Base-by-base conservation (phyloP, 805 yeast species). In the Suhomyces xylopsoci region DNA sequence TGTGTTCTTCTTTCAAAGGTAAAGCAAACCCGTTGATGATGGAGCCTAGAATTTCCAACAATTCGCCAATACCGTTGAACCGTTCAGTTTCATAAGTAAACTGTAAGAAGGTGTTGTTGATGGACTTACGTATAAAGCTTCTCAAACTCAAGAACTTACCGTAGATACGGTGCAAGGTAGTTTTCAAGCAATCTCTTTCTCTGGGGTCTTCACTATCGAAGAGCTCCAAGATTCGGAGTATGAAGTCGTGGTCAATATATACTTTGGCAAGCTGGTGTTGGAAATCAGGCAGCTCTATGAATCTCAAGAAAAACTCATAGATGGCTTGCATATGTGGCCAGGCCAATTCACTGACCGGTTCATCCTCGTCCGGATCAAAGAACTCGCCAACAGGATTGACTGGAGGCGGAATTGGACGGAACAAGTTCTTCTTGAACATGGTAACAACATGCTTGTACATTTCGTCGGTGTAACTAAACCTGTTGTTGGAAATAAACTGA, bases 281-380 rank as follows among this genome's bases (percentile, higher is more conserved):
- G 70, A 94, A 93, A 71, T 92, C 97, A 2, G 96, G 96, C 58
- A 93, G 85, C 72, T 94, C 98, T 50, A 94, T 86, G 70, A 94
- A 93, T 63, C 96, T 78, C 55, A 94, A 75, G 67, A 94, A 93
- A 63, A 94, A 90, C 69, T 94, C 98, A 73, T 94, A 94, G 30
- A 92, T 96, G 43, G 91, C 81, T 70, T 90, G 96, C 98, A 94
- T 94, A 68, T 94, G 99, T 10, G 98, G 97, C 99, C 99, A 94
- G 8, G 97, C 92, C 57, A 93, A 82, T 68, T 94, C 98, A 62
- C 85, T 84, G 38, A 94, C 96, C 2, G 98, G 98, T 71, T 94
- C 99, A 74, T 94, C 99, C 72, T 94, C 99, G 71, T 94, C 99
- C 1, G 99, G 99, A 63, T 94, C 99, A 69, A 82, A 94, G 40